phyloP scores from a whole-genome alignment of 768 basidiomycete species.

The Pholiota molesta region DNA sequence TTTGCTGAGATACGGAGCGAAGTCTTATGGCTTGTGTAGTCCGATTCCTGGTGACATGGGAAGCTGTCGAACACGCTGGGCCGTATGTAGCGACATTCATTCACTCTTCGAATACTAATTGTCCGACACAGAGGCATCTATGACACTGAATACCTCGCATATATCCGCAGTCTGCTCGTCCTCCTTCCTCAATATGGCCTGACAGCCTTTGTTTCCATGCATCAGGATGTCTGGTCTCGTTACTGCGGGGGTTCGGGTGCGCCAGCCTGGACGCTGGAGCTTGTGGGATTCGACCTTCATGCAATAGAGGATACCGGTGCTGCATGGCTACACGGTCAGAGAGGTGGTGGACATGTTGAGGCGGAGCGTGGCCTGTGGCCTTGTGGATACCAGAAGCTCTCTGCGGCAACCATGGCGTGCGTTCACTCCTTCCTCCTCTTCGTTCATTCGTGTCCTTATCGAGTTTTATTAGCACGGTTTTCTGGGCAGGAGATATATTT shows the following conservation, averaged over 20 bases:
- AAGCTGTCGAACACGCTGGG: constrained; percentile 92
- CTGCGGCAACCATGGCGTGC: constrained; percentile 92
- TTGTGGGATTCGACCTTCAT: constrained; percentile 82
- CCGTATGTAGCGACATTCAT: constrained; percentile 57
- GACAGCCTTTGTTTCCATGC: constrained; percentile 75
- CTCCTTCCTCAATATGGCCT: constrained; percentile 75
- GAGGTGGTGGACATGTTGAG: constrained; percentile 74
- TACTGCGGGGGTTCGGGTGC: constrained; percentile 95
- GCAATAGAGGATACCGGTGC: constrained; percentile 82
- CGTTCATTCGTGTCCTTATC: background rate
- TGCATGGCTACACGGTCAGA: constrained; percentile 85
- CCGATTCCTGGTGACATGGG: constrained; percentile 95
- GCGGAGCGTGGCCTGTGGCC: constrained; percentile 90
- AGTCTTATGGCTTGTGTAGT: constrained; percentile 45
- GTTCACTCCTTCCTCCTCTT: constrained; percentile 27
- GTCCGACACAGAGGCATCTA: constrained; percentile 66
- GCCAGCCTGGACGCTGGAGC: constrained; percentile 92
- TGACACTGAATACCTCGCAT: constrained; percentile 81
- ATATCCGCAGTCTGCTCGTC: constrained; percentile 70
- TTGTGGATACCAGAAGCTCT: constrained; percentile 90
- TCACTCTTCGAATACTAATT: constrained; percentile 2
- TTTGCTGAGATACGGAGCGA: background rate
- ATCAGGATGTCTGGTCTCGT: constrained; percentile 97
- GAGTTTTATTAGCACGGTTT: constrained; percentile 70
- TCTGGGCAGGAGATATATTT: constrained; percentile 92